Base-by-base conservation (phyloP, 2,329 filamentous ascomycete species). In the Trichoderma sp. region DNA sequence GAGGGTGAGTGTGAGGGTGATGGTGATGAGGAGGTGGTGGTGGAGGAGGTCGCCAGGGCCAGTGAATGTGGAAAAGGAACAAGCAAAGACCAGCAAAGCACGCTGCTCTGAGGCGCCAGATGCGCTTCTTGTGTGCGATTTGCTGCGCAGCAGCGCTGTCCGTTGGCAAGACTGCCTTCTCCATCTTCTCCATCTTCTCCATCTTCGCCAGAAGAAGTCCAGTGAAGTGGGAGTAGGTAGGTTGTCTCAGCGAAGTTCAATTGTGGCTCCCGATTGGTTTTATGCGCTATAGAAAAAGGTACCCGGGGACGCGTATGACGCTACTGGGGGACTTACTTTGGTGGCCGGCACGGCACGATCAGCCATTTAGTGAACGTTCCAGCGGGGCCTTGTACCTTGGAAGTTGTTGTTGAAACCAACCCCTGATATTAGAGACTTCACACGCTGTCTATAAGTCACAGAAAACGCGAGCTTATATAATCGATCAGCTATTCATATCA, bases 1-100 rank as follows among this genome's bases (percentile, higher is more conserved):
- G 29, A 31, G 29, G 29, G 6, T 31, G 35, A 40, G 37, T 37
- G 19, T 67, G 33, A 19, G 33, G 33, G 3, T 70, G 21, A 13
- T 58, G 63, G 4, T 56, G 24, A 8, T 49, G 52, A 10, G 33
- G 37, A 11, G 31, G 58, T 55, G 61, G 72, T 53, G 64, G 69
- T 13, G 43, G 49, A 35, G 68, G 71, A 55, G 55, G 64, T 66
- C 60, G 62, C 59, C 57, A 61, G 19, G 59, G 69, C 37, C 33
- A 35, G 35, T 52, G 55, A 62, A 55, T 52, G 55, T 27, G 58
- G 21, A 55, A 58, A 24, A 67, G 55, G 10, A 70, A 24, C 31
- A 70, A 3, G 29, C 35, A 56, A 29, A 70, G 24, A 27, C 37
- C n/a, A 37, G 55, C 49, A 27, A 69, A 14, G 21, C 40, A 55